These are phyloP conservation scores for Rhizophora mangle DNA, from an alignment of 345 rosid genomes.

Conservation along the genomic window DNA sequence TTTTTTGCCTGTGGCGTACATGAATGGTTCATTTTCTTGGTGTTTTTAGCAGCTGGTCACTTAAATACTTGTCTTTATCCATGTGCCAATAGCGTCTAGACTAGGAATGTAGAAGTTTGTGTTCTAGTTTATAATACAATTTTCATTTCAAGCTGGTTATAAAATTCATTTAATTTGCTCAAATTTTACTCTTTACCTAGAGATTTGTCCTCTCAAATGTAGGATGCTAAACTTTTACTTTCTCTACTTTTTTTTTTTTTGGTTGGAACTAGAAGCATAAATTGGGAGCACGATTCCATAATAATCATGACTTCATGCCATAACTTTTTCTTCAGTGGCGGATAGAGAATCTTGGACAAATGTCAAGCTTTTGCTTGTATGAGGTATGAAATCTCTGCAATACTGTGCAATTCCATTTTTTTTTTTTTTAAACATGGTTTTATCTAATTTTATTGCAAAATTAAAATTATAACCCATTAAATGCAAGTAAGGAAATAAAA, in stretches of 20 bases:
- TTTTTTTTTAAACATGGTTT: not conserved
- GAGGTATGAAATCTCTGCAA: constrained; percentile 42
- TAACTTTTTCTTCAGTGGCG: constrained; percentile 47
- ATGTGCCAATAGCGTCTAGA: no score
- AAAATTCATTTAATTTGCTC: no score
- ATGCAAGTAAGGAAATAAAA: no score
- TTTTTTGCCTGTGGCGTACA: no score
- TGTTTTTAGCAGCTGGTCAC: no score
- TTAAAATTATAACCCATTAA: not conserved
- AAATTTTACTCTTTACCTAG: no score
- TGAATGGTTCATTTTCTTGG: no score
- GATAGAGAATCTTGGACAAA: constrained; percentile 55
- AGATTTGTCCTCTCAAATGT: not conserved
- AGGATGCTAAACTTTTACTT: not conserved
- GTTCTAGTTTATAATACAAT: no score
- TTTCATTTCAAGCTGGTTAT: no score
- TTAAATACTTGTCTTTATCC: no score
- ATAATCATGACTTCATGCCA: constrained; percentile 42
- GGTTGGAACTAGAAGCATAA: constrained; percentile 33
- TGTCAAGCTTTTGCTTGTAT: constrained; percentile 66
- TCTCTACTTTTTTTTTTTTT: constrained; percentile 10
- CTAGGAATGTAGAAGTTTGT: no score
- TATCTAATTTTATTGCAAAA: not conserved
- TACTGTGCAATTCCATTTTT: not conserved
- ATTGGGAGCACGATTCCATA: constrained; percentile 24